A percentile compares a stretch with the other conserved stretches of the same genome.
These are phyloP conservation scores for Cystobasidium onofrii DNA, from an alignment of 768 basidiomycete genomes.

Conservation along the genomic window DNA sequence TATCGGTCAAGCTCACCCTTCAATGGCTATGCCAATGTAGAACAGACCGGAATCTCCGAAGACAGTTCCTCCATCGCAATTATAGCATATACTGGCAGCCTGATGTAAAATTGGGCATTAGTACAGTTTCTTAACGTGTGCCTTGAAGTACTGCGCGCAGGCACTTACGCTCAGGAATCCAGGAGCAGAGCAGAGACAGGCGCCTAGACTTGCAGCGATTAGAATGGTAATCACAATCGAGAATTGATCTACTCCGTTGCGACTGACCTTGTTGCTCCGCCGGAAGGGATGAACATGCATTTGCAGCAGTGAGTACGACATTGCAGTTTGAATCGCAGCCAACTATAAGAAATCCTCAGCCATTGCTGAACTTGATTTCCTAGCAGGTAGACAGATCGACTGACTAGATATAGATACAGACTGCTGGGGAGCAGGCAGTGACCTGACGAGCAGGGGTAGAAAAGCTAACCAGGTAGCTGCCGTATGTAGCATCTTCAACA, in stretches of 20 bases:
- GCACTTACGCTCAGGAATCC: neutral
- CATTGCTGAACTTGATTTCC: no score
- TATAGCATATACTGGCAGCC: neutral
- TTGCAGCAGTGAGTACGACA: neutral
- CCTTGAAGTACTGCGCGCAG: no score
- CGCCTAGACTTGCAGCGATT: neutral
- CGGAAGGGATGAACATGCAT: neutral
- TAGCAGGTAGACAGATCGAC: neutral
- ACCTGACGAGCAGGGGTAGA: neutral
- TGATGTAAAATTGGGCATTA: neutral
- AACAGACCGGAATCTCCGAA: neutral
- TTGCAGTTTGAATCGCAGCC: neutral
- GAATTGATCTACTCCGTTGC: no score
- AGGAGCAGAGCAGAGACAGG: neutral
- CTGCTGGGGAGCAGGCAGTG: neutral
- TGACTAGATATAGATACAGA: neutral
- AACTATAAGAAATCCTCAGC: neutral
- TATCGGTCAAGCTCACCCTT: neutral
- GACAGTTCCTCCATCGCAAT: neutral
- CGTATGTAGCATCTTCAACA: neutral
- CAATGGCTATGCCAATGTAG: neutral
- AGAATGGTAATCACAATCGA: no score
- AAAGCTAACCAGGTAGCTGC: neutral
- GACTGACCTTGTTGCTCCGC: neutral
- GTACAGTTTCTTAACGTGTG: no score